Percentiles rank a stretch among this genome's conserved stretches.
Evolutionary conservation across 257 asterid genomes (phyloP).

Genomic region (Fraxinus anomala): DNA sequence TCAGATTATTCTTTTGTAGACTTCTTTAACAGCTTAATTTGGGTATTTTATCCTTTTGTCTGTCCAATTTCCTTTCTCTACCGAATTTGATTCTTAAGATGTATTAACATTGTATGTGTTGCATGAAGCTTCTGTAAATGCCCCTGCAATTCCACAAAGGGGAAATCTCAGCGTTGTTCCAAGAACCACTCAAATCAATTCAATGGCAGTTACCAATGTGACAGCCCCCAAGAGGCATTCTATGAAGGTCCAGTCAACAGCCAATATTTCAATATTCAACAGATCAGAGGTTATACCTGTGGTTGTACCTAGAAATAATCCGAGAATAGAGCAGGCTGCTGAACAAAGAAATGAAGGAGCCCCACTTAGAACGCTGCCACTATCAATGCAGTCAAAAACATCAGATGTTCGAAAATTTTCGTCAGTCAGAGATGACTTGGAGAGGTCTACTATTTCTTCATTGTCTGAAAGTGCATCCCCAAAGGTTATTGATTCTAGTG

Average conservation of each 20-base stretch:
- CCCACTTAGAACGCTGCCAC: slow-evolving; percentile 57
- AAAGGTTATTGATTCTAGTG: slow-evolving; percentile 44
- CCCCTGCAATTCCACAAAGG: slow-evolving; percentile 79
- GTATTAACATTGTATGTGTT: slow-evolving; percentile 29
- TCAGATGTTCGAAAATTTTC: slow-evolving; percentile 60
- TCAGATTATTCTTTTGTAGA: slow-evolving; percentile 5
- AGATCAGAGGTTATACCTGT: slow-evolving; percentile 79
- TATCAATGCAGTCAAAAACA: slow-evolving; percentile 63
- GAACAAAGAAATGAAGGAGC: slow-evolving; percentile 84
- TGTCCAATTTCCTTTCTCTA: slow-evolving; percentile 6
- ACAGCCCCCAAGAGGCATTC: slow-evolving; percentile 65
- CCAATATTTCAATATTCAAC: slow-evolving; percentile 48
- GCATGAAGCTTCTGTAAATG: slow-evolving; percentile 61
- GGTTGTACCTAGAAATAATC: slow-evolving; percentile 77
- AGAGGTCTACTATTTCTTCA: slow-evolving; percentile 45
- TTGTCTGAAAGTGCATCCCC: slow-evolving; percentile 57
- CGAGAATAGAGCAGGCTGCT: slow-evolving; percentile 62
- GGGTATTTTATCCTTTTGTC: slow-evolving; percentile 1
- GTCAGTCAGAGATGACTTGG: slow-evolving; percentile 57
- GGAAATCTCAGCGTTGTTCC: slow-evolving; percentile 47
- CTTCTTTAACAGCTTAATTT: slow-evolving; percentile 18
- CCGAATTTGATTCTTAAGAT: slow-evolving; percentile 20
- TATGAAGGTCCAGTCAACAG: slow-evolving; percentile 56
- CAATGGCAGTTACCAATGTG: slow-evolving; percentile 44
- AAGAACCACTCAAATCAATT: slow-evolving; percentile 55